Evolutionary conservation across 805 yeast genomes (phyloP), one percentile per base, ranked within the genome.

Genomic region (Cyberlindnera nakhonratchasimensis): DNA sequence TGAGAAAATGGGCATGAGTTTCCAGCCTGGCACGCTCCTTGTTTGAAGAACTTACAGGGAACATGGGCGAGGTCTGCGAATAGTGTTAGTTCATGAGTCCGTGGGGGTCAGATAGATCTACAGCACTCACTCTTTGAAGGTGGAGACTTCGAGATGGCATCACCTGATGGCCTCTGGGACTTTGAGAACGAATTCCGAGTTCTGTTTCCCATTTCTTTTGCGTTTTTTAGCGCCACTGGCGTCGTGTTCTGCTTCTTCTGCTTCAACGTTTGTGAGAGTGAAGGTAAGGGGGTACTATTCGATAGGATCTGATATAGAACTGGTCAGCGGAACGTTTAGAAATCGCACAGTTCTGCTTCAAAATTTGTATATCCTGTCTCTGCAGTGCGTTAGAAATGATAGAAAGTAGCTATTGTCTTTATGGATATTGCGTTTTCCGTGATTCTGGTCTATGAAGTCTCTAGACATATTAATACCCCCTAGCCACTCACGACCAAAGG

Each of bases 21-120:
- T 11, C 98, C 98, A 1, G 98, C 98, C 63, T 90, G 97, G 63
- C 99, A 91, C 14, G 86, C 79, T 1, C 98, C 97, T 62, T 90
- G 96, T 44, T 78, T 72, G 63, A 72, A 91, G 69, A 91, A 91
- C 67, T 91, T 91, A 64, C 99, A 91, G 3, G 99, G 99, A 23
- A 91, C 98, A 63, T 91, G 99, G 35, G 95, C 82, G 34, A 87
- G 74, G 57, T 85, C 88, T 68, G 66, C 11, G 4, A 7, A 10
- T 10, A 23, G 38, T 35, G 46, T 45, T 48, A 57, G 57, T 59
- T 57, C 21, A 18, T 23, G 19, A 29, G 26, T 11, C 29, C 18
- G 23, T 19, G 24, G 21, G n/a, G 28, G 8, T 11, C 9, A 14
- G 16, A 9, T 18, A n/a, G 10, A 13, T 10, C 22, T 17, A n/a